Evolutionary conservation across 192 early-diverging fungal genomes (phyloP).

Genomic region (Geranomyces michiganensis): DNA sequence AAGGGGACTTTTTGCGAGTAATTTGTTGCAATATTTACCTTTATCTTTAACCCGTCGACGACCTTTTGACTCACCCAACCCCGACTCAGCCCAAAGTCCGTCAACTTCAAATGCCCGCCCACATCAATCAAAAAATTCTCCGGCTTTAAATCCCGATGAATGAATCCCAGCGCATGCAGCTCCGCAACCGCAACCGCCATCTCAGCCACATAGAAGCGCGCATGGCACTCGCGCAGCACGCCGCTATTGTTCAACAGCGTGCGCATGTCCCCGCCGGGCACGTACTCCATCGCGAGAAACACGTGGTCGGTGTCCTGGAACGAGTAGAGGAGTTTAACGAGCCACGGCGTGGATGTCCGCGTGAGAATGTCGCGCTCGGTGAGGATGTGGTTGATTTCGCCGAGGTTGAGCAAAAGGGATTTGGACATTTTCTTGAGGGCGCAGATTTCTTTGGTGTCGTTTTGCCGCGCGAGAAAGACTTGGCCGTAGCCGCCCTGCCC

Average conservation of each 20-base stretch:
- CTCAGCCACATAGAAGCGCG: slow-evolving; percentile 87
- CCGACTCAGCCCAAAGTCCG: slow-evolving; percentile 79
- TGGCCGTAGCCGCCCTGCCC: slow-evolving; percentile 83
- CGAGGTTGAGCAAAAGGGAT: slow-evolving; percentile 60
- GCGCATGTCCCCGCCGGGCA: slow-evolving; percentile 74
- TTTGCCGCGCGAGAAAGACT: slow-evolving; percentile 73
- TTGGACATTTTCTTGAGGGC: slow-evolving; percentile 83
- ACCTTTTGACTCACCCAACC: slow-evolving; percentile 31
- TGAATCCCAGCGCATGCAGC: slow-evolving; percentile 84
- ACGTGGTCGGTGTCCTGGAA: slow-evolving; percentile 78
- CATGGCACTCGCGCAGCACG: slow-evolving; percentile 72
- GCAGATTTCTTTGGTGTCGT: slow-evolving; percentile 69
- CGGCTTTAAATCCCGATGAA: slow-evolving; percentile 74
- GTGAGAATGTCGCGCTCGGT: slow-evolving; percentile 79
- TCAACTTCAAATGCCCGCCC: slow-evolving; percentile 73
- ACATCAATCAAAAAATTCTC: slow-evolving; percentile 62
- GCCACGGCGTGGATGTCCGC: slow-evolving; percentile 73
- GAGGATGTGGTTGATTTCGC: slow-evolving; percentile 65
- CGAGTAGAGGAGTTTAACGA: slow-evolving; percentile 87
- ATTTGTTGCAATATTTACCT: slow-evolving; percentile 20
- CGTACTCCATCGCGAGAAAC: slow-evolving; percentile 76
- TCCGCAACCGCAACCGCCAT: slow-evolving; percentile 79
- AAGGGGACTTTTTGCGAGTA: too few species aligned
- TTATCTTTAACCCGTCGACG: slow-evolving; percentile 23
- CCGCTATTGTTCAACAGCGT: slow-evolving; percentile 77